Percentiles rank a stretch among this genome's conserved stretches.
These are phyloP conservation scores for Croton setiger DNA, from an alignment of 441 rosid genomes.

Conservation along the genomic window DNA sequence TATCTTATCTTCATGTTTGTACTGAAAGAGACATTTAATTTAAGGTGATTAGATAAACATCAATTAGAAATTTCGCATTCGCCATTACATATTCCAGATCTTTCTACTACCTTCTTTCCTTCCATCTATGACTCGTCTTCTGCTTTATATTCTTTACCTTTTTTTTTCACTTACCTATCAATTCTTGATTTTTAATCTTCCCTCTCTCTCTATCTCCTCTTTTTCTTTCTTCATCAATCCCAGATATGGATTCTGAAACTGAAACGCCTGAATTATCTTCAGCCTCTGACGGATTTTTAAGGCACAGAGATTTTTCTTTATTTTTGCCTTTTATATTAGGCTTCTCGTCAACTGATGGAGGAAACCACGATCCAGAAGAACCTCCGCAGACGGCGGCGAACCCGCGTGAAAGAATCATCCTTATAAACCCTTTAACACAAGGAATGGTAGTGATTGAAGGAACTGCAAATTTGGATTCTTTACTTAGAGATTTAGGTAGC, in stretches of 20 bases:
- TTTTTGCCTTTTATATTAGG: slow-evolving; percentile 52
- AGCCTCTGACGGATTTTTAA: slow-evolving; percentile 30
- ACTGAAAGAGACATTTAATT: not conserved
- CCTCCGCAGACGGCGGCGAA: slow-evolving; percentile 10
- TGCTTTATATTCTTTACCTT: not conserved
- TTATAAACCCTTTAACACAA: slow-evolving; percentile 54
- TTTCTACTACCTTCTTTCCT: slow-evolving; percentile 40
- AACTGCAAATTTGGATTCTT: slow-evolving; percentile 35
- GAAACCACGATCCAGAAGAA: slow-evolving; percentile 28
- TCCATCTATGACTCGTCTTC: slow-evolving; percentile 15
- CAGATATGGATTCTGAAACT: slow-evolving; percentile 35
- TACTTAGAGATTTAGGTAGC: slow-evolving; percentile 28
- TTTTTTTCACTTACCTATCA: not conserved
- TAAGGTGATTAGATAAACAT: slow-evolving; percentile 18
- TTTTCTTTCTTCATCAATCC: not conserved
- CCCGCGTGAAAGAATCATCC: slow-evolving; percentile 36
- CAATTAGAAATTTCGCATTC: not conserved
- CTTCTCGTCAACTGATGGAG: slow-evolving; percentile 24
- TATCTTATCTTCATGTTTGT: not conserved
- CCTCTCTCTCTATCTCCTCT: not conserved
- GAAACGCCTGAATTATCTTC: slow-evolving; percentile 32
- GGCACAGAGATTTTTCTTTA: slow-evolving; percentile 46
- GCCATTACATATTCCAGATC: slow-evolving; percentile 41
- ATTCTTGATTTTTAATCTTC: not conserved
- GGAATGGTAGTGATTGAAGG: slow-evolving; percentile 57